These are phyloP conservation scores for Mortierella sp. DNA, from an alignment of 371 early-diverging fungal species.

Conservation along the genomic window DNA sequence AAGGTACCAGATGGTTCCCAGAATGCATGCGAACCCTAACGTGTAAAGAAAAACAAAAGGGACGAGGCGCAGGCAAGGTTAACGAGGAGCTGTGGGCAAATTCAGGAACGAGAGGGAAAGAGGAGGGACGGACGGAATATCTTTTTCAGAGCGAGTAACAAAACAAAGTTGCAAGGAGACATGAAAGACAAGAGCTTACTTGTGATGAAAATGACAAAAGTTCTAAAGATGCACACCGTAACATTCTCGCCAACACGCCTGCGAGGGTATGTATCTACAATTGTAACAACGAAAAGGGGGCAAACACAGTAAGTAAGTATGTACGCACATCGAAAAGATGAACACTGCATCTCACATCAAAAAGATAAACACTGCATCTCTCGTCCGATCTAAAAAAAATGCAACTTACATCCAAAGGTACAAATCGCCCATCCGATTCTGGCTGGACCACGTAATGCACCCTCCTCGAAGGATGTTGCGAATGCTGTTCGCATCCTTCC, in stretches of 20 bases:
- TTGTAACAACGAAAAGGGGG: neutral
- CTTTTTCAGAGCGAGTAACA: neutral
- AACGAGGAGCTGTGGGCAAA: neutral
- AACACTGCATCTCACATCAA: neutral
- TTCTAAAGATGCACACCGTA: constrained; percentile 2
- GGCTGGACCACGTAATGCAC: neutral
- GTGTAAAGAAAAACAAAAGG: neutral
- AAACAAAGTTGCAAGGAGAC: neutral
- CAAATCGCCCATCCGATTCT: constrained; percentile 16
- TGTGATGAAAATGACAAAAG: constrained; percentile 8
- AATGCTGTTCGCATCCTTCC: neutral
- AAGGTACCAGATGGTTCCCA: constrained; percentile 24
- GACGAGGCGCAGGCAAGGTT: neutral
- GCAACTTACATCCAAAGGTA: constrained; percentile 33
- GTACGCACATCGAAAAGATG: neutral
- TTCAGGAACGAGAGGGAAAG: neutral
- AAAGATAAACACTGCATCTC: neutral
- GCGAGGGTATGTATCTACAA: constrained; percentile 17
- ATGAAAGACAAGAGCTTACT: constrained; percentile 15
- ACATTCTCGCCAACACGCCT: constrained; percentile 34
- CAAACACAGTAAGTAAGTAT: neutral
- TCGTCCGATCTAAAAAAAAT: neutral
- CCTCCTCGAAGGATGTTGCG: neutral
- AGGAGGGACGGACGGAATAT: neutral
- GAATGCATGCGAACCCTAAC: constrained; percentile 17